Percentiles rank a stretch among this genome's conserved stretches.
These are phyloP conservation scores for Saitozyma podzolica DNA, from an alignment of 768 basidiomycete genomes.

Conservation along the genomic window DNA sequence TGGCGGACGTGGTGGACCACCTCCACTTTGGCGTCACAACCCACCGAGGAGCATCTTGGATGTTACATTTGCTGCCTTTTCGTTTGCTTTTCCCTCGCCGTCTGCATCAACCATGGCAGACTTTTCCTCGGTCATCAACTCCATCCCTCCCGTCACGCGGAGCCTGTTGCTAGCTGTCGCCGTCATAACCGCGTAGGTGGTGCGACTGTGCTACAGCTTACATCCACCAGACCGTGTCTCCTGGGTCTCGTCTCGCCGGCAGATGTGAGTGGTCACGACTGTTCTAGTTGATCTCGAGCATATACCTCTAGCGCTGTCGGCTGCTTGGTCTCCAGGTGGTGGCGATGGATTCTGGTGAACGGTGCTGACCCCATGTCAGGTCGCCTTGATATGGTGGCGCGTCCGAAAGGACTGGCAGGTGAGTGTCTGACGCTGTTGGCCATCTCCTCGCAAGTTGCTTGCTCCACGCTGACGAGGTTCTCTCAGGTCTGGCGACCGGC, in stretches of 20 bases:
- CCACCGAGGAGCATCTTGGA: too few relatives aligned
- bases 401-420: conserved; percentile 36
- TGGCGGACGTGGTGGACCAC: too few relatives aligned
- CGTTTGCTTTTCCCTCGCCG: too few relatives aligned
- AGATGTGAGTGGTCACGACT: conserved; percentile 14
- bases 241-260: conserved; percentile 30
- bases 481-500: conserved; percentile 45
- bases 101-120: conserved; percentile 37
- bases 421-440: neutral
- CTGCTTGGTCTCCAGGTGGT: too few relatives aligned
- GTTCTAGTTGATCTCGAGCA: neutral
- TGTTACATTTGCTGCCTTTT: too few relatives aligned
- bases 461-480: neutral
- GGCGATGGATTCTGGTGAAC: neutral
- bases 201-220: neutral
- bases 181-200: conserved; percentile 39
- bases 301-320: neutral
- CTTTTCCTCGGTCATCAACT: conserved; percentile 26
- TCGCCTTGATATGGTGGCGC: conserved; percentile 39
- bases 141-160: conserved; percentile 49
- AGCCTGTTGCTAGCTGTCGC: conserved; percentile 37
- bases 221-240: conserved; percentile 39
- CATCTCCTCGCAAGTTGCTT: neutral
- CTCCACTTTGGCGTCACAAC: too few relatives aligned
- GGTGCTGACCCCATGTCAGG: conserved; percentile 16